Percentiles rank a stretch among this genome's conserved stretches.
phyloP scores from a whole-genome alignment of 2,329 filamentous ascomycete species.

The Hypoxylon sp. region DNA sequence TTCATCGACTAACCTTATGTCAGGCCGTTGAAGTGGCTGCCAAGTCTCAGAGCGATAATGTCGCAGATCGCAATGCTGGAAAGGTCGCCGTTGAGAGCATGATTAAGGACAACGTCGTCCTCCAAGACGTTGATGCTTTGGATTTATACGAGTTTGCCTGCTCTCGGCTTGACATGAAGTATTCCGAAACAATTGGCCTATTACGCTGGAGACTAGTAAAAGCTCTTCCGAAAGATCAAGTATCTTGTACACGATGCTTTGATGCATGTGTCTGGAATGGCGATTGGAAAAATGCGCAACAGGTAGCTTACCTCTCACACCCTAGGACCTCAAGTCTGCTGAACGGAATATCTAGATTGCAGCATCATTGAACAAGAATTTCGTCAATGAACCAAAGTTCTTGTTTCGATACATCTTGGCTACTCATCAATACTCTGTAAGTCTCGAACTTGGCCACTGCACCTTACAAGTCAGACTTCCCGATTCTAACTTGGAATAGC shows the following conservation, averaged over 20 bases:
- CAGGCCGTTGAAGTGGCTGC: conserved; percentile 60
- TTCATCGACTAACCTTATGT: conserved; percentile 24
- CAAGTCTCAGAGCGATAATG: conserved; percentile 67
- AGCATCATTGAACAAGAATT: conserved; percentile 66
- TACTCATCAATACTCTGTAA: conserved; percentile 68
- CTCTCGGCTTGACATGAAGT: conserved; percentile 60
- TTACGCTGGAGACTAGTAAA: conserved; percentile 68
- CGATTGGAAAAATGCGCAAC: conserved; percentile 70
- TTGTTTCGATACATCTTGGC: conserved; percentile 70
- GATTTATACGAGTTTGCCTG: conserved; percentile 70
- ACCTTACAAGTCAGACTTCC: background rate
- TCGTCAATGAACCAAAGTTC: conserved; percentile 63
- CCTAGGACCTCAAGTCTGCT: background rate
- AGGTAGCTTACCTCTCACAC: conserved; percentile 57
- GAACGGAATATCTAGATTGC: conserved; percentile 62
- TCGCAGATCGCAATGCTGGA: conserved; percentile 61
- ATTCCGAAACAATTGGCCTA: conserved; percentile 63
- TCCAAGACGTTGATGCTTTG: conserved; percentile 66
- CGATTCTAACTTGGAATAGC: conserved; percentile 37
- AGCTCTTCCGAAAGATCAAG: conserved; percentile 64
- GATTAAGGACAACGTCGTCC: conserved; percentile 61
- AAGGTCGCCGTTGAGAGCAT: conserved; percentile 62
- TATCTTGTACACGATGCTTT: conserved; percentile 61
- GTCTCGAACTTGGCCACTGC: conserved; percentile 35
- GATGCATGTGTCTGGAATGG: conserved; percentile 68